Evolutionary conservation across 2,329 filamentous ascomycete genomes (phyloP).

Genomic region (Paracoccidioides brasiliensis): DNA sequence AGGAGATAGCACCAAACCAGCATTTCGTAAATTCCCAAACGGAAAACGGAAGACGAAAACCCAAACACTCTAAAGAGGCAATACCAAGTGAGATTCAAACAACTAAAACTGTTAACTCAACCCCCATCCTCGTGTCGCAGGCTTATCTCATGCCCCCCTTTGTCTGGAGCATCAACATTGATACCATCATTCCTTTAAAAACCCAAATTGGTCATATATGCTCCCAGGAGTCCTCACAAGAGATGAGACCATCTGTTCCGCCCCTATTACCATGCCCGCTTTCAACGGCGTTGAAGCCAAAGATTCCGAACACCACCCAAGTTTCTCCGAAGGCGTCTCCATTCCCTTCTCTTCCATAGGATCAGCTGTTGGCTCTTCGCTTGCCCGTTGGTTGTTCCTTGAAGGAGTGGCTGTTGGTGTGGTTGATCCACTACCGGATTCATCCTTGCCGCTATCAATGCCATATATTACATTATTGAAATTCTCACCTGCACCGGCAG

Average conservation of each 20-base stretch:
- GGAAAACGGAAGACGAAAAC: neutral
- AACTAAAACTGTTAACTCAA: neutral
- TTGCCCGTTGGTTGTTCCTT: neutral
- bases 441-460: neutral
- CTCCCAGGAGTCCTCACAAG: conserved; percentile 3
- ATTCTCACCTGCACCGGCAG: neutral
- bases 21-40: neutral
- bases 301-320: too few relatives aligned
- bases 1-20: neutral
- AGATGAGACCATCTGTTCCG: neutral
- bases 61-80: neutral
- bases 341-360: neutral
- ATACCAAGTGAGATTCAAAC: neutral
- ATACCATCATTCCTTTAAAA: conserved; percentile 3
- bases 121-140: neutral
- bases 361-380: too few relatives aligned
- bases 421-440: neutral
- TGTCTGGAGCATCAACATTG: neutral
- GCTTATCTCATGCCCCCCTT: neutral
- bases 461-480: neutral
- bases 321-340: neutral
- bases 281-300: neutral
- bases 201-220: conserved; percentile 5
- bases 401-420: neutral
- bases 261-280: conserved; percentile 10